Conservation (phyloP, 2,329 filamentous ascomycete genomes). For the Alternaria arbusti region DNA sequence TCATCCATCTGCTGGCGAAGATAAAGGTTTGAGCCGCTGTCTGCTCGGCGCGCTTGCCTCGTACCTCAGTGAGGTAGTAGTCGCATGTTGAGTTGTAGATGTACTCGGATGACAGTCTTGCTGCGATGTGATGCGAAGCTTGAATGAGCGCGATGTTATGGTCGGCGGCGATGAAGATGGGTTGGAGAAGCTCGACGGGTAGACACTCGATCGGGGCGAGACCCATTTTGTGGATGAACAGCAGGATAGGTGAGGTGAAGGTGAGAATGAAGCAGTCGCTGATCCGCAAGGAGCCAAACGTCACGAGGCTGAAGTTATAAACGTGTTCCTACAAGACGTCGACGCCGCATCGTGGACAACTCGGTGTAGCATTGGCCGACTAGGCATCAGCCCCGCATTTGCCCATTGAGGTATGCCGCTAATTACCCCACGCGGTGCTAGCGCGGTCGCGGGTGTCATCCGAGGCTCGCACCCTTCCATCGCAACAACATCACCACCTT, state of each 20-base stretch:
- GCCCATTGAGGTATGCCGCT: neutral
- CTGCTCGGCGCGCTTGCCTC: conserved; percentile 17
- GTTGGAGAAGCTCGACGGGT: conserved; percentile 59
- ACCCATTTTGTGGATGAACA: conserved; percentile 10
- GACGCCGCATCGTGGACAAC: neutral
- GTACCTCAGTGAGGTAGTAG: conserved; percentile 25
- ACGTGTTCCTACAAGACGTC: neutral
- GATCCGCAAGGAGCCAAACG: neutral
- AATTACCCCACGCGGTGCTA: conserved; percentile 1
- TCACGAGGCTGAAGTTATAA: neutral
- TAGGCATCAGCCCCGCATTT: neutral
- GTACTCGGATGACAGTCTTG: conserved; percentile 33
- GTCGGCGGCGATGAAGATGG: conserved; percentile 56
- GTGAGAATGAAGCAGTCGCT: neutral
- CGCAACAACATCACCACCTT: neutral
- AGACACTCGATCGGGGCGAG: conserved; percentile 51
- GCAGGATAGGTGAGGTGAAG: neutral
- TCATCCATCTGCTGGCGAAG: conserved; percentile 43
- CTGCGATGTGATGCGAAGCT: conserved; percentile 50
- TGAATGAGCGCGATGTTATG: conserved; percentile 52
- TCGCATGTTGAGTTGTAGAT: conserved; percentile 33
- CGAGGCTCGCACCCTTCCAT: neutral
- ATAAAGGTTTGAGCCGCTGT: conserved; percentile 31
- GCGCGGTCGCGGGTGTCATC: neutral
- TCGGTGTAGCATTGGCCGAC: conserved; percentile 1